Evolutionary conservation across 768 basidiomycete genomes (phyloP).

Genomic region (Phanerodontia chrysosporium): DNA sequence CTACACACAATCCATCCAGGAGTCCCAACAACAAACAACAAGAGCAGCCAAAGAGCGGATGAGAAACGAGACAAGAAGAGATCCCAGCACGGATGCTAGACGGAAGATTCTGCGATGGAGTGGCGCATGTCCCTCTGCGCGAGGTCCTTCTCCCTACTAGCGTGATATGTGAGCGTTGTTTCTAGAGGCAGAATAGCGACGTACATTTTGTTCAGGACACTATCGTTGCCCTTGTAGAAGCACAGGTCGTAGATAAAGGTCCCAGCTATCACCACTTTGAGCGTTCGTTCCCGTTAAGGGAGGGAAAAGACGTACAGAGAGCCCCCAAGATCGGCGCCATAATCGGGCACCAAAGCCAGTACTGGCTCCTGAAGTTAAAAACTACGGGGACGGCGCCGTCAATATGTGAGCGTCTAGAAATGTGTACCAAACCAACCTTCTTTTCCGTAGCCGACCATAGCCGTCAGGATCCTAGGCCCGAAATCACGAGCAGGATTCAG

Average conservation of each 20-base stretch:
- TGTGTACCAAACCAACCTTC: too few relatives aligned
- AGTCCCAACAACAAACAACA: background rate
- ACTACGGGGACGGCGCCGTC: too few relatives aligned
- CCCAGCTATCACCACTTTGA: slow-evolving; percentile 27
- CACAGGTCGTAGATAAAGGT: slow-evolving; percentile 54
- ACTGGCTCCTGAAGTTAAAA: slow-evolving; percentile 53
- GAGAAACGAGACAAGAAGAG: too few relatives aligned
- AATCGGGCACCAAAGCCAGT: slow-evolving; percentile 71
- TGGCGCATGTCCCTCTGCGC: background rate
- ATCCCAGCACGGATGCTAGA: background rate
- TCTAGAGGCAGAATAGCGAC: too few relatives aligned
- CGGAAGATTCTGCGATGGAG: background rate
- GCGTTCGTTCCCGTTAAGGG: background rate
- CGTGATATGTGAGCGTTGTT: too few relatives aligned
- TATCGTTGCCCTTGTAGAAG: slow-evolving; percentile 53
- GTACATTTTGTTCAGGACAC: slow-evolving; percentile 49
- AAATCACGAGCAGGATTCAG: slow-evolving; percentile 72
- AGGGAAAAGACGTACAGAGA: slow-evolving; percentile 27
- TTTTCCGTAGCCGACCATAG: slow-evolving; percentile 70
- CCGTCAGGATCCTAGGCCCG: slow-evolving; percentile 62
- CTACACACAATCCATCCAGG: background rate
- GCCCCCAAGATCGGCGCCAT: slow-evolving; percentile 58
- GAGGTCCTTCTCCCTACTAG: background rate
- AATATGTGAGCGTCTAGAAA: too few relatives aligned
- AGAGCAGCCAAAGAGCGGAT: background rate